These are phyloP conservation scores for Saccharomycopsis malanga DNA, from an alignment of 805 yeast genomes.

Conservation along the genomic window DNA sequence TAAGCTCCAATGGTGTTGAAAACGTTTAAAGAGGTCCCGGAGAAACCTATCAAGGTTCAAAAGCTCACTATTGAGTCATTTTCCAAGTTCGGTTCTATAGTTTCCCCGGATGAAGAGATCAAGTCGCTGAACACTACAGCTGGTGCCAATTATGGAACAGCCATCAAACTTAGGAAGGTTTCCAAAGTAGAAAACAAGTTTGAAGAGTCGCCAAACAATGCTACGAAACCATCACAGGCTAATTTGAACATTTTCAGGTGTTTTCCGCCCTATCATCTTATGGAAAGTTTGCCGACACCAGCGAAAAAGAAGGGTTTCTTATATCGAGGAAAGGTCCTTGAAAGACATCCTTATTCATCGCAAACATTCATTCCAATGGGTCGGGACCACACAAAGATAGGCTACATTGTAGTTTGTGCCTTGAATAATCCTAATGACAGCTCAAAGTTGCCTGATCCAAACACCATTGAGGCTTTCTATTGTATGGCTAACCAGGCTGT, in stretches of 20 bases:
- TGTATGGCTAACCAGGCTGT: slow-evolving; percentile 83
- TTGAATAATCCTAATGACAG: slow-evolving; percentile 31
- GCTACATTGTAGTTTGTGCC: slow-evolving; percentile 81
- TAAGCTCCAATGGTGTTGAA: slow-evolving; percentile 6
- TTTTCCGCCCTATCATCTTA: slow-evolving; percentile 62
- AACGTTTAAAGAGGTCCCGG: not conserved
- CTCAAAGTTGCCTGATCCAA: slow-evolving; percentile 53
- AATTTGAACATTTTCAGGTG: slow-evolving; percentile 83
- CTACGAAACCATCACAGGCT: slow-evolving; percentile 39
- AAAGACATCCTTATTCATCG: slow-evolving; percentile 82
- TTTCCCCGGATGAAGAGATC: slow-evolving; percentile 21
- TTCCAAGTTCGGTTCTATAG: slow-evolving; percentile 19
- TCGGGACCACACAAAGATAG: slow-evolving; percentile 45
- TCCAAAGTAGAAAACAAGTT: slow-evolving; percentile 58
- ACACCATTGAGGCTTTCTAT: slow-evolving; percentile 55
- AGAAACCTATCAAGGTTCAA: slow-evolving; percentile 6
- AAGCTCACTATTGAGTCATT: slow-evolving; percentile 12
- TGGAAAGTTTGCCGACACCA: slow-evolving; percentile 25
- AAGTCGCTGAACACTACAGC: not conserved
- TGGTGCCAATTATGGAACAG: slow-evolving; percentile 92
- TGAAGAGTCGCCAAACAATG: slow-evolving; percentile 33
- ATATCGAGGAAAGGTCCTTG: slow-evolving; percentile 63
- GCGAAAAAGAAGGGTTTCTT: slow-evolving; percentile 13
- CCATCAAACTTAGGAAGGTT: slow-evolving; percentile 66
- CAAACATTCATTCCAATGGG: slow-evolving; percentile 96